Conservation (phyloP, 2,329 filamentous ascomycete genomes). For the Epichloe sibirici region DNA sequence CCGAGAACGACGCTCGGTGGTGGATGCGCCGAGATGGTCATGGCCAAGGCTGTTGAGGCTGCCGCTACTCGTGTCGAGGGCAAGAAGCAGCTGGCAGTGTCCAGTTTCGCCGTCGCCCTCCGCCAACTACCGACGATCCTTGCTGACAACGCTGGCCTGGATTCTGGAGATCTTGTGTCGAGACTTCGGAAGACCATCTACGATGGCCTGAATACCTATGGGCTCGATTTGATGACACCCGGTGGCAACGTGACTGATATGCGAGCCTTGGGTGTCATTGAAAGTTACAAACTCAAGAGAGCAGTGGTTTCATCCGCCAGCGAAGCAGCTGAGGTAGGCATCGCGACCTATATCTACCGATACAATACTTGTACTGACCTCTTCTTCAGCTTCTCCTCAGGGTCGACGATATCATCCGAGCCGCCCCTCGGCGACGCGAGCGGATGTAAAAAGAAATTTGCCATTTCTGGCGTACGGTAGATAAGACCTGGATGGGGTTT, state of each 20-base stretch:
- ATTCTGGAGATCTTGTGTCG: constrained; percentile 87
- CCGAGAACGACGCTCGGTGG: constrained; percentile 89
- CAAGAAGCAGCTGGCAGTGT: constrained; percentile 91
- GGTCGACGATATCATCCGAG: constrained; percentile 96
- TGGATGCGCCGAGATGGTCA: constrained; percentile 95
- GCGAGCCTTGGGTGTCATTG: constrained; percentile 87
- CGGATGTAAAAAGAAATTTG: constrained; percentile 20
- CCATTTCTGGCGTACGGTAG: background rate
- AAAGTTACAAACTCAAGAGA: constrained; percentile 97
- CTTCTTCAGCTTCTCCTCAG: constrained; percentile 61
- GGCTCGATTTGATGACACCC: constrained; percentile 76
- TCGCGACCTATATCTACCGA: background rate
- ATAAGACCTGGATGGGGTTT: background rate
- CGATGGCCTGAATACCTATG: constrained; percentile 84
- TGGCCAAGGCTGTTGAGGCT: constrained; percentile 94
- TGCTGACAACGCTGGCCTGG: constrained; percentile 92
- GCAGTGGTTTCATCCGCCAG: constrained; percentile 95
- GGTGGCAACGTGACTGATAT: constrained; percentile 92
- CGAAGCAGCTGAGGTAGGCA: constrained; percentile 83
- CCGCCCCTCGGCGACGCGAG: constrained; percentile 56
- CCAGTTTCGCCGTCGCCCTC: constrained; percentile 77
- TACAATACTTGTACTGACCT: background rate
- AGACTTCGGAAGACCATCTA: constrained; percentile 89
- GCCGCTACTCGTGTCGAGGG: constrained; percentile 88
- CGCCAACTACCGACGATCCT: constrained; percentile 92